Evolutionary conservation across 768 basidiomycete species (phyloP).

Genomic region (Boletellus emodensis): DNA sequence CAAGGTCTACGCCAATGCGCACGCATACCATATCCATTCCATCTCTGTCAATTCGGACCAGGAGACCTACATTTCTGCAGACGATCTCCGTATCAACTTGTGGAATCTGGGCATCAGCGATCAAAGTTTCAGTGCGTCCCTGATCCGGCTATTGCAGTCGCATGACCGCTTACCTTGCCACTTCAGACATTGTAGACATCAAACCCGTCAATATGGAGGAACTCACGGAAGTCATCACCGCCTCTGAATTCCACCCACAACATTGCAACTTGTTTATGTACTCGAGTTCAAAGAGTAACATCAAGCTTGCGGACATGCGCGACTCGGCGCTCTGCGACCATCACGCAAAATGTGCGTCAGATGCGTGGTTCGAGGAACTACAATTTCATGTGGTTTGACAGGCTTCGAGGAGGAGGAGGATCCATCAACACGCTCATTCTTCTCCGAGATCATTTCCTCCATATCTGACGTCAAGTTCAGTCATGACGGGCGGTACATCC

Average conservation of each 20-base stretch:
- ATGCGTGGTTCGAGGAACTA: neutral
- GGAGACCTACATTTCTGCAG: constrained; percentile 99
- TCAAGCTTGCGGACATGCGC: constrained; percentile 99
- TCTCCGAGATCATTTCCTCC: constrained; percentile 99
- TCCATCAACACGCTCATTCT: constrained; percentile 95
- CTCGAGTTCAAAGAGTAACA: constrained; percentile 98
- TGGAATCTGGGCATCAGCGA: constrained; percentile 99
- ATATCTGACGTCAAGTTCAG: constrained; percentile 99
- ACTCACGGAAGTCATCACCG: constrained; percentile 99
- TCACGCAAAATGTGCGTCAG: constrained; percentile 85
- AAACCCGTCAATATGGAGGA: constrained; percentile 99
- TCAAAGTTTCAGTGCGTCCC: constrained; percentile 92
- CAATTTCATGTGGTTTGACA: constrained; percentile 33
- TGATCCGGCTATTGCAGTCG: constrained; percentile 1
- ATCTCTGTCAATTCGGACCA: constrained; percentile 99
- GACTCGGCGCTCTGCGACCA: constrained; percentile 95
- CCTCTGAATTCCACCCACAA: constrained; percentile 96
- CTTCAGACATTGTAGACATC: constrained; percentile 96
- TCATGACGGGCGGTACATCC: constrained; percentile 92
- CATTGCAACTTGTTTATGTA: constrained; percentile 99
- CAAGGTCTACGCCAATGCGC: constrained; percentile 98
- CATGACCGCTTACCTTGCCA: constrained; percentile 1
- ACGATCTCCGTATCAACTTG: constrained; percentile 93
- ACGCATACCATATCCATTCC: constrained; percentile 99
- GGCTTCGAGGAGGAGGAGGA: constrained; percentile 99